Conservation (phyloP, 1,284 basidiomycete genomes). For the Ganoderma sinense region DNA sequence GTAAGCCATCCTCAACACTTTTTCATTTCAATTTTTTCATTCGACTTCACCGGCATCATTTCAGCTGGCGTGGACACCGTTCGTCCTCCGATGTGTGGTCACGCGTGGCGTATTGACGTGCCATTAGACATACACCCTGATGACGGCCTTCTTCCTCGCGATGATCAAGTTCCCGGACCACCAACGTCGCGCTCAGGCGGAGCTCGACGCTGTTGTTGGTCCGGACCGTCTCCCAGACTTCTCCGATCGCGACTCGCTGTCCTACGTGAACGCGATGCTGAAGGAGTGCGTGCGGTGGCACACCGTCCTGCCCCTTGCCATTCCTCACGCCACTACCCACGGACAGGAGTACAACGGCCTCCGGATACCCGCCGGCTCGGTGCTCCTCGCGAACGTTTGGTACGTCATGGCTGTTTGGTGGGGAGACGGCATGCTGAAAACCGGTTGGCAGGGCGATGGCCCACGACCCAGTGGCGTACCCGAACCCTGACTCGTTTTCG, state of each 20-base stretch:
- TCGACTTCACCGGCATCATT: no score
- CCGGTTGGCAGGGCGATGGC: slow-evolving; percentile 23
- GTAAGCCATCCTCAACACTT: neutral
- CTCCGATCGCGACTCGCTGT: slow-evolving; percentile 36
- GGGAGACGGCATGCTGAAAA: neutral
- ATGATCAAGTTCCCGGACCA: slow-evolving; percentile 39
- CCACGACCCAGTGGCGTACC: slow-evolving; percentile 25
- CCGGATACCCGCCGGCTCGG: slow-evolving; percentile 29
- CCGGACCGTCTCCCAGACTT: slow-evolving; percentile 39
- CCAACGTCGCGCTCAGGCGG: slow-evolving; percentile 38
- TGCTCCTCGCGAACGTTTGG: slow-evolving; percentile 27
- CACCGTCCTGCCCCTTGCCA: slow-evolving; percentile 23
- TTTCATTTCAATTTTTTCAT: no score
- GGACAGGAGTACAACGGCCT: slow-evolving; percentile 33
- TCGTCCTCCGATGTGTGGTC: neutral
- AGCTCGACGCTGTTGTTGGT: slow-evolving; percentile 41
- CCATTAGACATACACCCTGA: slow-evolving; percentile 16
- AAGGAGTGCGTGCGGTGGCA: slow-evolving; percentile 45
- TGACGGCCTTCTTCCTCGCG: slow-evolving; percentile 37
- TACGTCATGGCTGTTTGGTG: neutral
- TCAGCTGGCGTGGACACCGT: neutral
- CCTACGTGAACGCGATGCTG: slow-evolving; percentile 41
- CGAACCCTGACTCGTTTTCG: slow-evolving; percentile 26
- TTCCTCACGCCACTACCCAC: slow-evolving; percentile 17
- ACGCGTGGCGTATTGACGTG: neutral